Evolutionary conservation across 495 filamentous ascomycete species (phyloP).

Genomic region (Paragyromitra xinjiangensis): DNA sequence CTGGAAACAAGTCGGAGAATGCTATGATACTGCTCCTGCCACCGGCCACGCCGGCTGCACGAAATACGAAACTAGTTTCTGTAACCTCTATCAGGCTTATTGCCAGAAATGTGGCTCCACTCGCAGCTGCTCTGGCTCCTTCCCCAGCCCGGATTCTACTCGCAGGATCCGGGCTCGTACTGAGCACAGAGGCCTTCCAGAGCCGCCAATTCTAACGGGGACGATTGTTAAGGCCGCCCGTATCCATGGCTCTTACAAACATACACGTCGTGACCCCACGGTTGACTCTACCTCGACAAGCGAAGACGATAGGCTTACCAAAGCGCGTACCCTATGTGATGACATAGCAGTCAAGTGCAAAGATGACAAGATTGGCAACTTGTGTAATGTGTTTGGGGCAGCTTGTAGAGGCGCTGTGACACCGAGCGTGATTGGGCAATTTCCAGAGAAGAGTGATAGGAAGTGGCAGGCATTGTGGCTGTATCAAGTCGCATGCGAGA

Average conservation of each 20-base stretch:
- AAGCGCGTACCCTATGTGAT: not conserved
- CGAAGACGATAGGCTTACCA: not conserved
- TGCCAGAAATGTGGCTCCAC: constrained; percentile 17
- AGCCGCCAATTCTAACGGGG: not conserved
- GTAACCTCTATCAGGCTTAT: constrained; percentile 57
- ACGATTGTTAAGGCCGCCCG: too few species aligned
- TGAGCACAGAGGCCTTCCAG: not conserved
- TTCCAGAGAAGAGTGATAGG: constrained; percentile 15
- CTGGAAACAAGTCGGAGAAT: constrained; percentile 66
- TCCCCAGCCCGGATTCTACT: not conserved
- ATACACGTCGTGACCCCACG: not conserved
- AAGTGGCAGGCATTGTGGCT: constrained; percentile 48
- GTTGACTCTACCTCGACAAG: not conserved
- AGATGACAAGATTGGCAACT: not conserved
- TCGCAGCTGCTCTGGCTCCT: constrained; percentile 36
- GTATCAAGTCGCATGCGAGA: constrained; percentile 21
- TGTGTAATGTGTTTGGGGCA: constrained; percentile 18
- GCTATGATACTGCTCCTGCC: constrained; percentile 67
- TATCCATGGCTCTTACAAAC: not conserved
- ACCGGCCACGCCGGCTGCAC: constrained; percentile 68
- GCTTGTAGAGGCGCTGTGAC: constrained; percentile 26
- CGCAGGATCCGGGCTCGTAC: not conserved
- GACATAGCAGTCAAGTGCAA: not conserved
- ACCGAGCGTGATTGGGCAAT: constrained; percentile 1
- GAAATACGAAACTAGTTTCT: constrained; percentile 67